Evolutionary conservation across 495 filamentous ascomycete genomes (phyloP), one percentile per base, ranked within the genome.

Genomic region (Podospora pseudocomata): DNA sequence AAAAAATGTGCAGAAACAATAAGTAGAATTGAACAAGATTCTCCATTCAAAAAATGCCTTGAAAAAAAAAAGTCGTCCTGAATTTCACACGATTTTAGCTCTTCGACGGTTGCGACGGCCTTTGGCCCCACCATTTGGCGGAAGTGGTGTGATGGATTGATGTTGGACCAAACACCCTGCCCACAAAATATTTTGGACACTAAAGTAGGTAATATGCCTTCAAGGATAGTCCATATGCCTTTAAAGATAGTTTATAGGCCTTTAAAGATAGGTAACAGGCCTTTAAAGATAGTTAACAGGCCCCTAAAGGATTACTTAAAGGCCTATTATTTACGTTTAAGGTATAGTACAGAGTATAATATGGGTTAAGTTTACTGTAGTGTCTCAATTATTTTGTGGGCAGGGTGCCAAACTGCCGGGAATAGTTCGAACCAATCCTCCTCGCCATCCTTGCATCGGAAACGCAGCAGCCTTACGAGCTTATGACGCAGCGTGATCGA

Each of bases 401-500:
- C 20, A 23, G 20, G 54, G 19, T 5, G 34, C 62, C 57, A 65
- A 60, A 64, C 62, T 28, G 32, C 61, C 26, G 54, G 30, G 20
- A 65, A 26, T 20, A 20, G 16, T 26, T 58, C 18, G n/a, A 58
- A 58, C 55, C 20, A 23, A 23, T 23, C 20, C 1, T 23, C 4
- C 39, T 32, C 27, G 7, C 28, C 53, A 54, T 57, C 68, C 26
- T 7, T 5, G 5, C 49, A 58, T 57, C 13, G 56, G 34, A 67
- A 58, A 32, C 30, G 53, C 56, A 19, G 27, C 57, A 19, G 27
- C 57, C 26, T 67, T 67, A 71, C 71, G 65, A 69, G 53, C 65
- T 53, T 49, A 71, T 73, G 67, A 69, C 67, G 71, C 69, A 67
- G 19, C 56, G 34, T 28, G n/a, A 49, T 15, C 19, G 55, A 20